Base-by-base conservation (phyloP, 305 asterid species). In the Fraxinus angustifolia region DNA sequence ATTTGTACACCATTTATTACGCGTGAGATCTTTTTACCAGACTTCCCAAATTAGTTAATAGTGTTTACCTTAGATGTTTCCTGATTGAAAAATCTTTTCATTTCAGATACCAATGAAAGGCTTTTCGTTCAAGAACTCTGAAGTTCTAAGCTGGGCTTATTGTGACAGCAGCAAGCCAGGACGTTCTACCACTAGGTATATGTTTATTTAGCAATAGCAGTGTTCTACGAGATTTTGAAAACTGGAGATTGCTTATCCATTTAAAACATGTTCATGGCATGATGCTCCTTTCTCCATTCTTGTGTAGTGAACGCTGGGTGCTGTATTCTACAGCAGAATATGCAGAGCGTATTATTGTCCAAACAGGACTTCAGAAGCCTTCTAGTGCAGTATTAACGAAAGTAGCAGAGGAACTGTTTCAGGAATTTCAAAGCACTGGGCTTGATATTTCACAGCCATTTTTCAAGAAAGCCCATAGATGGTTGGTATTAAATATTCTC, bases 141-240 rank as follows among this genome's bases (percentile, higher is more conserved):
- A 92, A 82, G 80, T 90, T 83, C 85, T 95, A 65, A 91, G 92
- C 87, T 81, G 95, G 91, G 98, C 97, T 77, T 83, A 81, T 80
- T 95, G 97, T 81, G 98, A 95, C 77, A 95, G 94, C 90, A 91
- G 94, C 90, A 95, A 95, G 85, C 97, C 98, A 0, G 94, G 98
- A 23, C 99, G 94, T 76, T 82, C 94, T 23, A 79, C 85, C 56
- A 56, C 87, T 71, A 87, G 94, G 98, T 95, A 83, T 71, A 83
- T 80, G 72, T 62, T 72, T 50, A 56, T 78, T 34, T 82, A 40
- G 30, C 48, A 30, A 67, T 35, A 38, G 77, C 71, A 70, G 75
- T 53, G 70, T 40, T 30, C 36, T 23, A 16, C 8, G 35, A 79
- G 74, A 79, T 40, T 53, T 36, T 3, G 12, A 53, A 65, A 28